Base-by-base conservation (phyloP, 441 rosid genomes). In the Pelargonium myrrhifolium region DNA sequence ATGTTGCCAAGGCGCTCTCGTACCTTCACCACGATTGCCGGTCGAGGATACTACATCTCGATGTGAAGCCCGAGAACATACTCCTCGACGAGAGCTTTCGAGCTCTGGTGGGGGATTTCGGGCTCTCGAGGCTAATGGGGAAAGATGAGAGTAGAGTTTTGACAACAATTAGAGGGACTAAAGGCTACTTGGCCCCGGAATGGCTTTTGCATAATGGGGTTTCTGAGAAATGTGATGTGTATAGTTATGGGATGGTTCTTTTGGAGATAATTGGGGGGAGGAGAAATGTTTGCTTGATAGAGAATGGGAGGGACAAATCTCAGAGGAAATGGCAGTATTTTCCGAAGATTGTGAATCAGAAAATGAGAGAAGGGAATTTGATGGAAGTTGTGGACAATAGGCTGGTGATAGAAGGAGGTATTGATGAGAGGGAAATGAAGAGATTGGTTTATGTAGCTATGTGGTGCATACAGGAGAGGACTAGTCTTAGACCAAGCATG, bases 1-100 rank as follows among this genome's bases (percentile, higher is more conserved):
- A 89, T 68, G 95, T 92, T 63, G 96, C 96, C 3, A 87, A 80
- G 61, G 98, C 89, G 0, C 86, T 88, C 55, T 75, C 83, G 17
- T 92, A 92, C 68, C 90, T 92, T 18, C 98, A 92, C 31, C 82
- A 89, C 6, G 98, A 92, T 66, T 92, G 98, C 75, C 70, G 96
- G 31, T 85, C 93, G 0, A 79, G 83, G 79, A 78, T 92, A n/a
- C 77, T 92, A 64, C 98, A 92, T 69, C 93, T 92, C 0, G 96
- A 92, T 51, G 84, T 92, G 3, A 92, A 92, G 78, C 98, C 95
- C 0, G 96, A 89, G 68, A 92, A 89, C 62, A 92, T 92, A 43
- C 87, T 87, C 0, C 66, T 89, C 0, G 87, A 85, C 37, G 95
- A 87, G 81, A 81, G 79, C 64, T 81, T 80, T 53, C 68, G 88